Base-by-base conservation (phyloP, 2,329 filamentous ascomycete species). In the Sphaerulina vaccinii region DNA sequence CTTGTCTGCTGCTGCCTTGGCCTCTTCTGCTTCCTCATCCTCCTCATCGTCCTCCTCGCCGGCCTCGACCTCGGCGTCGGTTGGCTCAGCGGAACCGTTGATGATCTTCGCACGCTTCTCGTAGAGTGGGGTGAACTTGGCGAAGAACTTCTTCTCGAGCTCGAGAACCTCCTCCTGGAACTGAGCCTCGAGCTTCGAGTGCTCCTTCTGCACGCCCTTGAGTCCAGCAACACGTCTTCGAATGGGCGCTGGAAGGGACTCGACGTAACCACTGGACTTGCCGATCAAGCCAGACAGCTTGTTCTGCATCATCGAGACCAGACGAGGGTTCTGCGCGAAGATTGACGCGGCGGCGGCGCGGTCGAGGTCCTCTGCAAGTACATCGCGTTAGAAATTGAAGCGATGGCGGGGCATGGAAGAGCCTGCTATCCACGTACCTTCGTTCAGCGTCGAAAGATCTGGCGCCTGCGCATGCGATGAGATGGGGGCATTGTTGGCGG, bases 121-220 rank as follows among this genome's bases (percentile, higher is more conserved):
- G 77, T 99, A 99, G 43, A 99, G 83, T 55, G 93, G 93, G 49
- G 90, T 95, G 77, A 96, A 99, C 77, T 97, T 97, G 76, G 88
- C 89, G 67, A 97, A 97, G 76, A 96, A 99, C 78, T 96, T 96
- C 84, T 99, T 99, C 82, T 99, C 93, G 22, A 99, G 83, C 74
- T 96, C 86, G 53, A 99, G 82, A 57, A 99, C 91, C 77, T 97
- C 95, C 74, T 97, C 91, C 73, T 99, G 95, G 75, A 99, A 97
- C 75, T 96, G 87, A 48, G 90, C 89, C 80, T 99, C 95, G 65
- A 99, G 86, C 78, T 97, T 96, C 56, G 92, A 89, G 78, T 99
- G 93, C 67, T 97, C 91, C 76, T 96, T 96, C 77, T 99, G 93
- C 65, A 99, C 90, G 63, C 92, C 95, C 79, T 97, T 96, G 58